phyloP scores from a whole-genome alignment of 306 rosid species.

The Vigna reflexopilosa region DNA sequence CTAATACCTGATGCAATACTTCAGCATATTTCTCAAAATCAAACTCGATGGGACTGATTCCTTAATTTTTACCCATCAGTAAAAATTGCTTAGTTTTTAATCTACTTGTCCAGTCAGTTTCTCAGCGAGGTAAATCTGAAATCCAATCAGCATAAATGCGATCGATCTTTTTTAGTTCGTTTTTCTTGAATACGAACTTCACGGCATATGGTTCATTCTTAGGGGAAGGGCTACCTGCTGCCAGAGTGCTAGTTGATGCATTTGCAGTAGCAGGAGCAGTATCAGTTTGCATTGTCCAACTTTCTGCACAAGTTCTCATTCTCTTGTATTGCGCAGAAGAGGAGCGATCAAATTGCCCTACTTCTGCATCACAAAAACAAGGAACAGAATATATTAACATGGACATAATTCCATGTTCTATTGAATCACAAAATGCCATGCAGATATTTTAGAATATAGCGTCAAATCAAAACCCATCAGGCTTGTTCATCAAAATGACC shows the following conservation, averaged over 20 bases:
- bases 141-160: constrained; percentile 72
- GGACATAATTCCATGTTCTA: not conserved
- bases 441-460: not conserved
- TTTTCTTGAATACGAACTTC: constrained; percentile 38
- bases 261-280: constrained; percentile 14
- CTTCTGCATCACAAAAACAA: constrained; percentile 38
- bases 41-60: not conserved
- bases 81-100: not conserved
- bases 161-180: constrained; percentile 42
- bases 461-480: not conserved
- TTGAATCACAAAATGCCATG: not conserved
- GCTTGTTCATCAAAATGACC: not conserved
- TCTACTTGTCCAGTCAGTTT: constrained; percentile 28
- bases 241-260: constrained; percentile 4
- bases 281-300: constrained; percentile 26
- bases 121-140: constrained; percentile 32
- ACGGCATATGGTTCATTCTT: constrained; percentile 23
- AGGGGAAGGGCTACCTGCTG: constrained; percentile 10
- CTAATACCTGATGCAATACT: constrained; percentile 25
- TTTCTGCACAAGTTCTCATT: constrained; percentile 30
- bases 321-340: constrained; percentile 13
- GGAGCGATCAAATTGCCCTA: constrained; percentile 27
- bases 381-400: not conserved
- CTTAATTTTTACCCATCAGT: not conserved
- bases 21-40: not conserved